phyloP scores from a whole-genome alignment of 352 stramenopile species.

The Globisporangium radiosum region DNA sequence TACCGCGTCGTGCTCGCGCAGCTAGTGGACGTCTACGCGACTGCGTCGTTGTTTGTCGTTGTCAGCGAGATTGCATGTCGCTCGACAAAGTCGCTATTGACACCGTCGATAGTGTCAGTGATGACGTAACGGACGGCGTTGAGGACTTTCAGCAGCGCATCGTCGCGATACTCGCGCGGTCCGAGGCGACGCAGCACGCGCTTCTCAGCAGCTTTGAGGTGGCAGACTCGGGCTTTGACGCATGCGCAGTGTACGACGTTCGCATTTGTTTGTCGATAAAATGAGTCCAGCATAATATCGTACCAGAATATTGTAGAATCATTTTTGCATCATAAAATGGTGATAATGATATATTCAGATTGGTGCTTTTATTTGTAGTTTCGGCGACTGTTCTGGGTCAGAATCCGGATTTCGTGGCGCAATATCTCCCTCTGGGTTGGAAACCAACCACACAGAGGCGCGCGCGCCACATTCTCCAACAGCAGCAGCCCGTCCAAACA shows the following conservation, averaged over 20 bases:
- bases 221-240: constrained; percentile 46
- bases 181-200: constrained; percentile 32
- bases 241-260: constrained; percentile 49
- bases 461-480: too few species aligned
- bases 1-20: constrained; percentile 45
- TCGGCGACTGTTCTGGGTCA: too few species aligned
- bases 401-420: not conserved
- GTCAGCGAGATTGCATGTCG: constrained; percentile 50
- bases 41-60: constrained; percentile 31
- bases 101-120: not conserved
- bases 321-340: too few species aligned
- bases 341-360: too few species aligned
- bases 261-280: not conserved
- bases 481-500: too few species aligned
- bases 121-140: constrained; percentile 12
- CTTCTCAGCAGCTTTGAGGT: constrained; percentile 46
- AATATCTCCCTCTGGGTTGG: too few species aligned
- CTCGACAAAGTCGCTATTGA: constrained; percentile 7
- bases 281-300: too few species aligned
- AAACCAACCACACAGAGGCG: too few species aligned
- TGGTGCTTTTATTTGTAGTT: too few species aligned
- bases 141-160: constrained; percentile 44
- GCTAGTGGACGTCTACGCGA: constrained; percentile 34
- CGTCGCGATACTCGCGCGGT: constrained; percentile 45
- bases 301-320: too few species aligned